Percentiles rank a stretch among this genome's conserved stretches.
These are phyloP conservation scores for Cornus controversa DNA, from an alignment of 148 eudicot genomes.

Conservation along the genomic window DNA sequence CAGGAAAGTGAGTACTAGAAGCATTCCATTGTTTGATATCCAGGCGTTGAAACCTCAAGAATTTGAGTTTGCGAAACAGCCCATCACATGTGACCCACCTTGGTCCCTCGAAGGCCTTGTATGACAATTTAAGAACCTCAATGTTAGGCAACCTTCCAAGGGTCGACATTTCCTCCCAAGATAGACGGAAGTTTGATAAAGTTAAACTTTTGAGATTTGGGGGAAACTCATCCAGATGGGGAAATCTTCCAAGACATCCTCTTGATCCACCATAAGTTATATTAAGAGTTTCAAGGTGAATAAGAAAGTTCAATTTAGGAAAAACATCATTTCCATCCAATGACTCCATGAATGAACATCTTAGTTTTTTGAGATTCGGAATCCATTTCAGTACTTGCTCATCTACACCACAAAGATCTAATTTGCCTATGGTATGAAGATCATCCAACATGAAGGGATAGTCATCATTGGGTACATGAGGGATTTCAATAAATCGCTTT, in stretches of 20 bases:
- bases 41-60: constrained; percentile 13
- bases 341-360: neutral
- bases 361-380: neutral
- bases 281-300: neutral
- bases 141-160: too few species aligned
- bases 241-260: too few species aligned
- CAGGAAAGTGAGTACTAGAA: too few species aligned
- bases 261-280: neutral
- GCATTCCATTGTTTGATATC: too few species aligned
- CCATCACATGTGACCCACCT: constrained; percentile 3
- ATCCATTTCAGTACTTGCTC: neutral
- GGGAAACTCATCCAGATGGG: too few species aligned
- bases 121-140: constrained; percentile 9
- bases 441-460: neutral
- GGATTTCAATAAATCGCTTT: too few species aligned
- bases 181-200: too few species aligned
- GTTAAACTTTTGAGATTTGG: too few species aligned
- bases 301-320: neutral
- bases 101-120: neutral
- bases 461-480: too few species aligned
- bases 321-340: too few species aligned
- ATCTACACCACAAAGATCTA: neutral
- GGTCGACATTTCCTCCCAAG: too few species aligned
- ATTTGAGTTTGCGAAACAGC: constrained; percentile 15
- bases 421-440: neutral